Evolutionary conservation across 2,329 filamentous ascomycete species (phyloP).

Genomic region (Hypoxylon rubiginosum): DNA sequence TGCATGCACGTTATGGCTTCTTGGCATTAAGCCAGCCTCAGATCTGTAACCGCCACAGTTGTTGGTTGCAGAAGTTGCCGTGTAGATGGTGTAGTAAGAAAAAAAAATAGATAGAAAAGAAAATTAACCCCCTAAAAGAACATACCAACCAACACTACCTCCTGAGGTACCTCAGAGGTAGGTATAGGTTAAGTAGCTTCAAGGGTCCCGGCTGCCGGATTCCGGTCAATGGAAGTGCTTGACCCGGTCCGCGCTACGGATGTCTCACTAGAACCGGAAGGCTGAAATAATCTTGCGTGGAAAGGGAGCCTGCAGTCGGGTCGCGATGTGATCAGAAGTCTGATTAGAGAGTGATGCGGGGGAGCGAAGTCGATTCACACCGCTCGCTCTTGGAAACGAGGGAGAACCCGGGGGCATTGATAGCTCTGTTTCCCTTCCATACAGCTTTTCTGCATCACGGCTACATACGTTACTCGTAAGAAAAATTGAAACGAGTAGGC

Average conservation of each 20-base stretch:
- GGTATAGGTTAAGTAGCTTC: not conserved
- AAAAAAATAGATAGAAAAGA: not conserved
- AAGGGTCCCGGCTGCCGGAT: constrained; percentile 28
- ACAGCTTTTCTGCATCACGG: constrained; percentile 19
- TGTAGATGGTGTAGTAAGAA: not conserved
- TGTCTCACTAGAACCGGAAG: constrained; percentile 34
- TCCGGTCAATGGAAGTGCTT: constrained; percentile 28
- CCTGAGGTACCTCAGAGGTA: too few species aligned
- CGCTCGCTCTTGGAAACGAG: constrained; percentile 28
- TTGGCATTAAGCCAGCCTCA: not conserved
- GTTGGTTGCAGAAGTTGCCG: constrained; percentile 6
- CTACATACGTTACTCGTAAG: constrained; percentile 23
- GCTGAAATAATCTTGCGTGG: constrained; percentile 19
- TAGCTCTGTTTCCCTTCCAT: constrained; percentile 7
- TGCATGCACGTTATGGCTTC: not conserved
- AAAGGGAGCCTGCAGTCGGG: constrained; percentile 40
- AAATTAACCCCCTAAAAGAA: not conserved
- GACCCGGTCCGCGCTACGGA: constrained; percentile 34
- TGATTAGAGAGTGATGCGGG: constrained; percentile 41
- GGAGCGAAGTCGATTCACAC: constrained; percentile 39
- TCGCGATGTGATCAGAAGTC: constrained; percentile 34
- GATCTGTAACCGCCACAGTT: constrained; percentile 29
- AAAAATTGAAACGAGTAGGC: constrained; percentile 22
- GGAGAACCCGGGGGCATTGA: constrained; percentile 19
- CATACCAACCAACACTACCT: too few species aligned